Conservation (phyloP, 2,329 filamentous ascomycete species). For the Penicillium italicum region DNA sequence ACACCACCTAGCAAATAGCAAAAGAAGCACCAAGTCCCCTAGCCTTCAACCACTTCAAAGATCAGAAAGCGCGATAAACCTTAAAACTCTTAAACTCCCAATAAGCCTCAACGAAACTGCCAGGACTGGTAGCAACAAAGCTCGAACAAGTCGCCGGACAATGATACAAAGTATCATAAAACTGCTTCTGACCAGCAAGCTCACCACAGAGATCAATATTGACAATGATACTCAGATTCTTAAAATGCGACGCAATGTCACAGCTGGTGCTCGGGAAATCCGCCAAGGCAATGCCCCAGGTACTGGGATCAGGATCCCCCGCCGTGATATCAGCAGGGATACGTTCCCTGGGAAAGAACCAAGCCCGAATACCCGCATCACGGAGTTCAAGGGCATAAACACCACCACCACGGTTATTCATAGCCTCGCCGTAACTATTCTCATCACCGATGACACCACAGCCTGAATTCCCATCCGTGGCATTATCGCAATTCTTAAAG, state of each 20-base stretch:
- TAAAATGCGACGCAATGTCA: slow-evolving; percentile 58
- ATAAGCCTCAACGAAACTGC: slow-evolving; percentile 56
- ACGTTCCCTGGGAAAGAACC: slow-evolving; percentile 53
- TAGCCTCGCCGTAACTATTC: slow-evolving; percentile 50
- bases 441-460: slow-evolving; percentile 51
- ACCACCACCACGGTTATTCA: slow-evolving; percentile 56
- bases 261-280: slow-evolving; percentile 65
- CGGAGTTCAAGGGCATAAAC: slow-evolving; percentile 62
- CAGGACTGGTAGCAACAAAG: slow-evolving; percentile 56
- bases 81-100: slow-evolving; percentile 63
- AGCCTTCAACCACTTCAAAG: neutral
- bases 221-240: slow-evolving; percentile 62
- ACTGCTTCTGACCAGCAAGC: slow-evolving; percentile 42
- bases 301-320: slow-evolving; percentile 55
- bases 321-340: slow-evolving; percentile 53
- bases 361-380: slow-evolving; percentile 58
- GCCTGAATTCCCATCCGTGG: slow-evolving; percentile 53
- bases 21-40: neutral
- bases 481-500: slow-evolving; percentile 51
- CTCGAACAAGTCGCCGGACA: slow-evolving; percentile 56
- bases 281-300: slow-evolving; percentile 60
- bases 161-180: slow-evolving; percentile 33
- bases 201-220: slow-evolving; percentile 65
- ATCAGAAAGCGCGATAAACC: slow-evolving; percentile 49
- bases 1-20: neutral